phyloP scores from a whole-genome alignment of 768 basidiomycete species.

The Exsudoporus frostii region DNA sequence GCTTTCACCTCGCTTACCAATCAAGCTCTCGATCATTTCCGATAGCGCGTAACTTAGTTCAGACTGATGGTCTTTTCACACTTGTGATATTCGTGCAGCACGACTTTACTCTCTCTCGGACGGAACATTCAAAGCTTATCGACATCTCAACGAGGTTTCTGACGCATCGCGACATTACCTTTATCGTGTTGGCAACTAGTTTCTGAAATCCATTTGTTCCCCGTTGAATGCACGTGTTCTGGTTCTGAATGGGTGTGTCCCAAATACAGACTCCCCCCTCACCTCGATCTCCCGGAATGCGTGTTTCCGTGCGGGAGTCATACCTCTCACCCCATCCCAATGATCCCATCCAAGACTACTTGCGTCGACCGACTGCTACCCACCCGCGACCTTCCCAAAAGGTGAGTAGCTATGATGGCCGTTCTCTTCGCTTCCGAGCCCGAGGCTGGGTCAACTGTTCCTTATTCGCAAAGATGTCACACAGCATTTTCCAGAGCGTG shows the following conservation, averaged over 20 bases:
- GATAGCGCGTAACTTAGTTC: neutral
- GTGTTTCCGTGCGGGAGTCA: neutral
- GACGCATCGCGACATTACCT: neutral
- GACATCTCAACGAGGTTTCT: neutral
- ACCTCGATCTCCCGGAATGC: neutral
- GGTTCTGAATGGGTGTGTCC: neutral
- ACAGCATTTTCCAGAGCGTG: neutral
- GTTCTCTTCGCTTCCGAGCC: neutral
- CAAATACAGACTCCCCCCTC: neutral
- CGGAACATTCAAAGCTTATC: conserved; percentile 14
- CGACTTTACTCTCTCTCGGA: neutral
- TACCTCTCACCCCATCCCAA: neutral
- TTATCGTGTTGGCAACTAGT: neutral
- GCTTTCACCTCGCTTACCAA: neutral
- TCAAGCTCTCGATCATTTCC: neutral
- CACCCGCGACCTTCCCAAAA: neutral
- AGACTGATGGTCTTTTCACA: too few species aligned
- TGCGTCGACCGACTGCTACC: neutral
- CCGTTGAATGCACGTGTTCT: neutral
- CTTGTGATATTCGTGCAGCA: neutral
- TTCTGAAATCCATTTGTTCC: neutral
- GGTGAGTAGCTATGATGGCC: neutral
- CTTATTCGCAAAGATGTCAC: neutral
- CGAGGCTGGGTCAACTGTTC: neutral
- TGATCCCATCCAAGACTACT: neutral